A percentile compares a stretch with the other conserved stretches of the same genome.
These are phyloP conservation scores for Hagleromyces aurorensis DNA, from an alignment of 805 yeast species.

Conservation along the genomic window DNA sequence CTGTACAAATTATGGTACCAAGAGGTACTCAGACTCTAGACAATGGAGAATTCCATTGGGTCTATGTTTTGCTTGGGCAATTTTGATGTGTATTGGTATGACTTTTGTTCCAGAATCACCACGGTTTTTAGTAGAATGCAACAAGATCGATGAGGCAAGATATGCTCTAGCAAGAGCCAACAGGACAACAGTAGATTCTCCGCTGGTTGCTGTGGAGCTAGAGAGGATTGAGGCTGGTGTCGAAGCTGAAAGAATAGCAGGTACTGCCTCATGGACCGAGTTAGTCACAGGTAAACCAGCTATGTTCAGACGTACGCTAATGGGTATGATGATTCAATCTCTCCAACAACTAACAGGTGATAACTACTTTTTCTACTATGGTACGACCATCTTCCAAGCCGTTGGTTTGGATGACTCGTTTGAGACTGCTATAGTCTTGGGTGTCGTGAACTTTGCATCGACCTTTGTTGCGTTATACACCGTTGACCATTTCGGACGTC, in stretches of 20 bases:
- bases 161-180: constrained; percentile 50
- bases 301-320: constrained; percentile 39
- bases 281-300: constrained; percentile 61
- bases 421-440: constrained; percentile 49
- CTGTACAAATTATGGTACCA: constrained; percentile 59
- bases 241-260: constrained; percentile 52
- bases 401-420: constrained; percentile 53
- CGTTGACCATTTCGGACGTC: constrained; percentile 48
- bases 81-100: constrained; percentile 32
- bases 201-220: constrained; percentile 48
- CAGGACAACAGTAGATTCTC: constrained; percentile 46
- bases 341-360: constrained; percentile 63
- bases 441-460: constrained; percentile 52
- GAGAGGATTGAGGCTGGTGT: constrained; percentile 52
- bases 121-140: constrained; percentile 50
- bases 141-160: constrained; percentile 54
- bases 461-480: constrained; percentile 43
- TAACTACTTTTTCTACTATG: constrained; percentile 60
- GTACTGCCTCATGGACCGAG: constrained; percentile 58
- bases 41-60: constrained; percentile 74
- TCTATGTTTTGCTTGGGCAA: constrained; percentile 41
- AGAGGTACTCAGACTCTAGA: constrained; percentile 33
- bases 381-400: constrained; percentile 53
- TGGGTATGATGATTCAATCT: constrained; percentile 50
- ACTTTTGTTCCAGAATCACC: constrained; percentile 69